Percentiles rank a stretch among this genome's conserved stretches.
Evolutionary conservation across 1,284 basidiomycete species (phyloP).

Genomic region (Wallemia ichthyophaga): DNA sequence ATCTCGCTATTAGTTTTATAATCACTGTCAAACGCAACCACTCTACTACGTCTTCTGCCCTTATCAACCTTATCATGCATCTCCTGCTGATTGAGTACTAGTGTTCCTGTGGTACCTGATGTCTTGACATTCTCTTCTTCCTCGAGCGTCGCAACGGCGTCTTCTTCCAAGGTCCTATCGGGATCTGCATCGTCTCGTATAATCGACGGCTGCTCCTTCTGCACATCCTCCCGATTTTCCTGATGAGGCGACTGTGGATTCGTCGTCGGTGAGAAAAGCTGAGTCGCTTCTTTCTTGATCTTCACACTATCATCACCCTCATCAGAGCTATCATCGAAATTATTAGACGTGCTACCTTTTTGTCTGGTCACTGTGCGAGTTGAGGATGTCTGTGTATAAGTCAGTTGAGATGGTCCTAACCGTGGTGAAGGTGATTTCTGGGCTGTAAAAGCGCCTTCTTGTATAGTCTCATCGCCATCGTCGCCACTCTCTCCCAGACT

Average conservation of each 20-base stretch:
- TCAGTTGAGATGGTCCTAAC: neutral
- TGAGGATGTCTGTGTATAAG: neutral
- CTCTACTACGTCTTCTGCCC: neutral
- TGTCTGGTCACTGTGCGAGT: neutral
- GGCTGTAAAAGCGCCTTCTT: conserved; percentile 9
- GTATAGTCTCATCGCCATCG: conserved; percentile 12
- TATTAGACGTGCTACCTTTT: conserved; percentile 2
- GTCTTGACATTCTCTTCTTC: too few relatives aligned
- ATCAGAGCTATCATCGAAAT: neutral
- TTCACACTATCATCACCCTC: neutral
- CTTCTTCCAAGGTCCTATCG: neutral
- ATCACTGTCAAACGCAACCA: neutral
- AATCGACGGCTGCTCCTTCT: too few relatives aligned
- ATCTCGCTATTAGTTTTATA: neutral
- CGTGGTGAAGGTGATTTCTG: neutral
- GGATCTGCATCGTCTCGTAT: neutral
- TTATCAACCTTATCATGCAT: too few relatives aligned
- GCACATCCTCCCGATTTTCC: too few relatives aligned
- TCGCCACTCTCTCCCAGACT: conserved; percentile 2
- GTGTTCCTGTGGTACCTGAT: too few relatives aligned
- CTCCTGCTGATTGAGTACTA: too few relatives aligned
- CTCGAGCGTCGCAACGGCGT: too few relatives aligned
- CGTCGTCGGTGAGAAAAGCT: too few relatives aligned
- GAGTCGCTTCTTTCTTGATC: too few relatives aligned
- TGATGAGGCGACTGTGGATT: too few relatives aligned